Conservation (phyloP, 2,329 filamentous ascomycete species). For the Thermomyces lanuginosus region DNA sequence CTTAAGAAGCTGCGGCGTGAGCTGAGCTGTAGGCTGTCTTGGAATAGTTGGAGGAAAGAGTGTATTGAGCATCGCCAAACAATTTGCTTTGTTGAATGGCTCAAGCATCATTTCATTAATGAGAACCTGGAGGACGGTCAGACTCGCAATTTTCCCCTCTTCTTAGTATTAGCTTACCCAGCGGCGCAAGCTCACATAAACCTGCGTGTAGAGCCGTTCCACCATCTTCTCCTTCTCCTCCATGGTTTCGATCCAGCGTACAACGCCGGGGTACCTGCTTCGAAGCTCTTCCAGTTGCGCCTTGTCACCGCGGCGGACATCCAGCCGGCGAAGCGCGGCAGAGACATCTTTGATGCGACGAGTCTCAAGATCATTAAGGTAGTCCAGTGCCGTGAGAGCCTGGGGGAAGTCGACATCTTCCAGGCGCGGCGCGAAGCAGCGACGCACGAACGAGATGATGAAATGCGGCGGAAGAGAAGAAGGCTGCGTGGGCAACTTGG, state of each 20-base stretch:
- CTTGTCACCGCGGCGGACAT: slow-evolving; percentile 34
- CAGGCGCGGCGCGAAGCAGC: slow-evolving; percentile 41
- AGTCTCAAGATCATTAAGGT: slow-evolving; percentile 46
- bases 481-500: slow-evolving; percentile 42
- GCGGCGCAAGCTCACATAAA: slow-evolving; percentile 45
- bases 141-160: slow-evolving; percentile 1
- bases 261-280: slow-evolving; percentile 37
- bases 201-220: slow-evolving; percentile 42
- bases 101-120: slow-evolving; percentile 48
- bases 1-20: slow-evolving; percentile 37
- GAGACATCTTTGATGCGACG: slow-evolving; percentile 43
- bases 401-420: slow-evolving; percentile 48
- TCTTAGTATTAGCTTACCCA: slow-evolving; percentile 35
- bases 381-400: slow-evolving; percentile 48
- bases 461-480: slow-evolving; percentile 46
- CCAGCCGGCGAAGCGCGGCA: slow-evolving; percentile 37
- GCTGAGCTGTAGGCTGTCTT: slow-evolving; percentile 34
- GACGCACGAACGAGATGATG: slow-evolving; percentile 44
- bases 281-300: slow-evolving; percentile 33
- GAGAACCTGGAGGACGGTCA: slow-evolving; percentile 29
- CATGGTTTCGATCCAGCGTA: slow-evolving; percentile 39
- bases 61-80: slow-evolving; percentile 52
- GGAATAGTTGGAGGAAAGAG: slow-evolving; percentile 42
- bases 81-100: slow-evolving; percentile 49
- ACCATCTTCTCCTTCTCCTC: slow-evolving; percentile 36